Conservation (phyloP, 78 protist species). For the Dictyostelium purpureum region DNA sequence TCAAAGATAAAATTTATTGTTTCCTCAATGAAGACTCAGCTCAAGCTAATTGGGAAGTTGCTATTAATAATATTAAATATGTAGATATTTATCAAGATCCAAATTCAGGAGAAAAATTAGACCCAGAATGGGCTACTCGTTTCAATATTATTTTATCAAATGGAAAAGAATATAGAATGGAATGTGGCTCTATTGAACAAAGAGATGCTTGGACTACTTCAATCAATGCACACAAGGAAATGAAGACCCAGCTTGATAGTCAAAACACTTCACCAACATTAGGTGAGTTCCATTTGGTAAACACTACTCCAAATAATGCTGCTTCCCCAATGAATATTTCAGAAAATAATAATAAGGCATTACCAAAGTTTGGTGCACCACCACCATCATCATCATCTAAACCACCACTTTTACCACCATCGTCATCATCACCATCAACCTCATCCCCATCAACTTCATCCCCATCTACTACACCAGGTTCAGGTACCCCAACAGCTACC, state of each 20-base stretch:
- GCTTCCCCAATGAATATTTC: conserved; percentile 22
- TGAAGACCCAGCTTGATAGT: conserved; percentile 11
- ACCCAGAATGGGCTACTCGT: conserved; percentile 31
- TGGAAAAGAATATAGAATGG: conserved; percentile 44
- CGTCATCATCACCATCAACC: background rate
- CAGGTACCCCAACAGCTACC: background rate
- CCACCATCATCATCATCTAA: background rate
- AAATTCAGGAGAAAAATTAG: background rate
- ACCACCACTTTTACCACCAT: background rate
- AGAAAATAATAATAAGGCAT: background rate
- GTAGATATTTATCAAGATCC: conserved; percentile 16
- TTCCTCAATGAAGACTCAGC: conserved; percentile 74
- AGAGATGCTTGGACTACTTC: conserved; percentile 52
- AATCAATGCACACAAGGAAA: conserved; percentile 53
- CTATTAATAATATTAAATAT: background rate
- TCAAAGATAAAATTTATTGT: conserved; percentile 53
- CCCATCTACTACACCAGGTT: background rate
- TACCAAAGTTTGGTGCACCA: background rate
- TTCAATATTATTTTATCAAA: conserved; percentile 23
- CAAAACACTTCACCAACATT: conserved; percentile 25
- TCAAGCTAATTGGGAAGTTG: conserved; percentile 55
- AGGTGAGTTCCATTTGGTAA: conserved; percentile 46
- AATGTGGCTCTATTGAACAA: conserved; percentile 3
- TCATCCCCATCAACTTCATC: background rate
- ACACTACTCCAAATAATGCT: background rate